Evolutionary conservation across 441 rosid genomes (phyloP).

Genomic region (Corymbia calophylla): DNA sequence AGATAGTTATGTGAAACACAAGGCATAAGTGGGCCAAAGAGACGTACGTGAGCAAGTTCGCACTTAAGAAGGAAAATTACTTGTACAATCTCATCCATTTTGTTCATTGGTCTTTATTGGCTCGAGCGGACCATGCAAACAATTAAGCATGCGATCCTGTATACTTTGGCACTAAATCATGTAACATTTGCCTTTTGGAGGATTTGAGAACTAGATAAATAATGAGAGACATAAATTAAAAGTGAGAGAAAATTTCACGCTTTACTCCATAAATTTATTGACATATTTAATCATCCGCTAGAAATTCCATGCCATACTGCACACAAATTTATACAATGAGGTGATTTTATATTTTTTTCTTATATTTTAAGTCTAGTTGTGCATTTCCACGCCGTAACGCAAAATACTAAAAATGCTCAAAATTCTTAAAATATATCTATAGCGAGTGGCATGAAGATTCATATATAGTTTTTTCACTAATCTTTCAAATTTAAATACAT

Average conservation of each 20-base stretch:
- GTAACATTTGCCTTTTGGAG: background rate
- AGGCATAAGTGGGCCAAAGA: background rate
- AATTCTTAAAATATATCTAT: background rate
- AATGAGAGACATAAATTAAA: background rate
- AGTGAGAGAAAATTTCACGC: background rate
- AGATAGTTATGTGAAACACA: too few species aligned
- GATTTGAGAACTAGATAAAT: background rate
- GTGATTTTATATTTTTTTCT: background rate
- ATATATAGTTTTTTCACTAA: background rate
- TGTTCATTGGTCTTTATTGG: background rate
- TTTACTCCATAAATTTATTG: background rate
- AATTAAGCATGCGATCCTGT: background rate
- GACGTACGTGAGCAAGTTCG: background rate
- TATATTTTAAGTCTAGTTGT: background rate
- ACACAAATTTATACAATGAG: rapidly evolving
- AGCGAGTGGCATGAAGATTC: background rate
- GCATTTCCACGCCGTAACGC: rapidly evolving
- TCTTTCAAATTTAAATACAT: background rate
- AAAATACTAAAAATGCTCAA: background rate
- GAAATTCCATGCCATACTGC: background rate
- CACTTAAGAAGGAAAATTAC: background rate
- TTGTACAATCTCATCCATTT: background rate
- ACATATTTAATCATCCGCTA: background rate
- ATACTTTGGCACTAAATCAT: background rate
- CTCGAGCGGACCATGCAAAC: background rate